Evolutionary conservation across 2,329 filamentous ascomycete species (phyloP), one percentile per base, ranked within the genome.

Genomic region (Camillea tinctor): DNA sequence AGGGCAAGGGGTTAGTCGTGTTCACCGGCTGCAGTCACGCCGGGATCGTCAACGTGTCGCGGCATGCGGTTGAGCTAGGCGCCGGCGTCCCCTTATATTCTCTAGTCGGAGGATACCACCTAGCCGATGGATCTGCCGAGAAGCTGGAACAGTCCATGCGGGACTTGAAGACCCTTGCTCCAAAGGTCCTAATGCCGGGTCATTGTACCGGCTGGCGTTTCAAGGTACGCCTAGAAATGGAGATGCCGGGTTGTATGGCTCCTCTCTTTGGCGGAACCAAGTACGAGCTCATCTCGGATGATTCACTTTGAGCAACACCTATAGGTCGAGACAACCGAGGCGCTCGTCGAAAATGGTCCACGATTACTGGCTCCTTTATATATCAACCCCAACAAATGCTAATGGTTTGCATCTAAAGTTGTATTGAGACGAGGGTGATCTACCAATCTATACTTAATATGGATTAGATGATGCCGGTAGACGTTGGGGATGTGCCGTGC

Each of bases 11-110:
- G 0, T 74, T 85, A 2, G 79, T 85, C 1, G 73, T 85, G 20
- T 83, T 85, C 66, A 84, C 82, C 0, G 83, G 82, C 11, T 85
- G 83, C 71, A 82, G 79, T 63, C 82, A 85, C 59, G 80, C 82
- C 0, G 82, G 83, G 0, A 79, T 85, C 7, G 78, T 85, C 56
- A 85, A 85, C 64, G 76, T 79, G 2, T 72, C 76, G 1, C 76
- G 74, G 49, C 77, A 84, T 65, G 81, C 81, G 0, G 49, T 80
- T 0, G 71, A 78, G 1, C 71, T 81, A 1, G 73, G 71, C 1
- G 68, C 69, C 3, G 66, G 70, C 1, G 67, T 73, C 2, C 79
- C 79, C 1, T 69, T 85, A 1, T 77, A 84, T 64, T 80, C 80
- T 2, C 74, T 84, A 1, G 73, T 84, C 0, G 83, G 83, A 1